These are phyloP conservation scores for Curvularia sp. DNA, from an alignment of 2,329 filamentous ascomycete species.

Conservation along the genomic window DNA sequence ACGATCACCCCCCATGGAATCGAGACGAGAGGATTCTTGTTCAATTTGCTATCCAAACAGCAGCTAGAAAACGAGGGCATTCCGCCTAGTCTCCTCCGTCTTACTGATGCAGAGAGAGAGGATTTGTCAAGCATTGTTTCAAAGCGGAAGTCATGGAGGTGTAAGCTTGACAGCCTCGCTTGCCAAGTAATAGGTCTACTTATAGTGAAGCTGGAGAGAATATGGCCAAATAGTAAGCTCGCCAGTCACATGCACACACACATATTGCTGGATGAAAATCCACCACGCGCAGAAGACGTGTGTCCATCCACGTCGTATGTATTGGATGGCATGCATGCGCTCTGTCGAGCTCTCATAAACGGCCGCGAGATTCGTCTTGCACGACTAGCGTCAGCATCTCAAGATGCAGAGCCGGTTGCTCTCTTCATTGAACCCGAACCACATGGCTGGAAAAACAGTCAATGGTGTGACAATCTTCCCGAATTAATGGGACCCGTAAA, in stretches of 20 bases:
- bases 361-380: conserved; percentile 17
- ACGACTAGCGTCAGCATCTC: conserved; percentile 8
- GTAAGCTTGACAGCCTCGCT: conserved; percentile 1
- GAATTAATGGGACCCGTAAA: background rate
- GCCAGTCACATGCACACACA: background rate
- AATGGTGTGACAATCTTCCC: background rate
- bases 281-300: background rate
- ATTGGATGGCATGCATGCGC: conserved; percentile 17
- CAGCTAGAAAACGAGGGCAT: background rate
- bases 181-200: background rate
- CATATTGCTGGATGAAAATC: conserved; percentile 6
- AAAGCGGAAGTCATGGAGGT: background rate
- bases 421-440: conserved; percentile 18
- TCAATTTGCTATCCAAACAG: conserved; percentile 4
- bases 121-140: background rate
- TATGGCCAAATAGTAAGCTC: background rate
- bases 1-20: conserved; percentile 15
- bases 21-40: conserved; percentile 22
- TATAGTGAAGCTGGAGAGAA: background rate
- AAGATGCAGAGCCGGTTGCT: conserved; percentile 9
- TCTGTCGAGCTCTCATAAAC: conserved; percentile 16
- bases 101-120: background rate
- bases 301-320: conserved; percentile 11
- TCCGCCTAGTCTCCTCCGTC: background rate
- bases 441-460: conserved; percentile 1